These are phyloP conservation scores for Aspergillus pseudotamarii DNA, from an alignment of 2,329 filamentous ascomycete genomes.

Conservation along the genomic window DNA sequence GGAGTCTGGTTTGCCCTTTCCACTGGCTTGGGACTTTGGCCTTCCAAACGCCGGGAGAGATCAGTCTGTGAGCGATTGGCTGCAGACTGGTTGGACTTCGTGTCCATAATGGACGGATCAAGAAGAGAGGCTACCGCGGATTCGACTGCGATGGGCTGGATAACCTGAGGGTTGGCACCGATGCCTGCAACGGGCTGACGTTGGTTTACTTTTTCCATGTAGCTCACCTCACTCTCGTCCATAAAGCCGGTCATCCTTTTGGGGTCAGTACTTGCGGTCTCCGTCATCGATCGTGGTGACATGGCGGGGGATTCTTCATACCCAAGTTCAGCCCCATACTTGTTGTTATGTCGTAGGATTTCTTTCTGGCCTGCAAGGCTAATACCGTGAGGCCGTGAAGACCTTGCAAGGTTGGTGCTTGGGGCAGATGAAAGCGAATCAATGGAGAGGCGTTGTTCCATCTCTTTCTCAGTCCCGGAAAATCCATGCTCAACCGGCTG, in stretches of 20 bases:
- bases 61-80: slow-evolving; percentile 50
- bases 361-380: slow-evolving; percentile 55
- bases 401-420: slow-evolving; percentile 59
- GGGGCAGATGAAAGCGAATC: slow-evolving; percentile 61
- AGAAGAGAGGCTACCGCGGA: slow-evolving; percentile 90
- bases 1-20: slow-evolving; percentile 22
- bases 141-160: slow-evolving; percentile 75
- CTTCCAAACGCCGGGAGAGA: slow-evolving; percentile 41
- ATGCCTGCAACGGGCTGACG: slow-evolving; percentile 72
- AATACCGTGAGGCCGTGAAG: slow-evolving; percentile 56
- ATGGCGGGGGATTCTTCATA: slow-evolving; percentile 39
- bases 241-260: slow-evolving; percentile 55
- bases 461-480: slow-evolving; percentile 64
- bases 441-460: slow-evolving; percentile 55
- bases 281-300: slow-evolving; percentile 34
- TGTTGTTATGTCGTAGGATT: slow-evolving; percentile 49
- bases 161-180: slow-evolving; percentile 73
- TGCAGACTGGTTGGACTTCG: slow-evolving; percentile 54
- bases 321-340: slow-evolving; percentile 38
- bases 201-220: slow-evolving; percentile 62
- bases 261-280: slow-evolving; percentile 54
- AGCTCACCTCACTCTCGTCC: slow-evolving; percentile 58
- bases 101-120: slow-evolving; percentile 76
- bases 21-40: slow-evolving; percentile 29
- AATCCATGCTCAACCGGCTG: slow-evolving; percentile 54